Evolutionary conservation across 2,329 filamentous ascomycete species (phyloP), one percentile per base, ranked within the genome.

Genomic region (Rhinocladiella similis): DNA sequence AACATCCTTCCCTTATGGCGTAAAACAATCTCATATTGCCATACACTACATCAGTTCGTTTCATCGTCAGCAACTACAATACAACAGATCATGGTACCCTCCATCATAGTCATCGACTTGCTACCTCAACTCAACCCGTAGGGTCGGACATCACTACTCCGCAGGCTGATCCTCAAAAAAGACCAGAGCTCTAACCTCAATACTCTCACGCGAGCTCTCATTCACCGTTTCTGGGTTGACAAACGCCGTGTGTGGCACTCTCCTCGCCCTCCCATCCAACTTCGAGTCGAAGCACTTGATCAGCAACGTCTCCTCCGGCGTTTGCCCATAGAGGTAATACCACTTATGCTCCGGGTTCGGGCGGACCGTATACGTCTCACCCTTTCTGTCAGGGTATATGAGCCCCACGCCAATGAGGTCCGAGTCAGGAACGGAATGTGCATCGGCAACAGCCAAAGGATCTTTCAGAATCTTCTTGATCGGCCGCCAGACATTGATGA

Each of bases 261-360:
- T 67, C 9, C 80, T 73, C 5, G 81, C 59, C 22, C 78, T 68
- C 0, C 80, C 81, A 66, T 83, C 81, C 20, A 72, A 72, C 73
- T 83, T 81, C 22, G 74, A 81, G 67, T 86, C 84, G 65, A 80
- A 86, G 64, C 81, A 84, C 68, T 86, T 86, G 69, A 86, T 83
- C 42, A 86, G 64, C 2, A 82, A 73, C 3, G 82, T 78, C 70
- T 86, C 76, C 3, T 79, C 73, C 0, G 81, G 80, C 0, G 71
- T 74, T 65, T 84, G 77, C 1, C 73, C 74, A 47, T 73, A 74
- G 57, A 80, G 74, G 67, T 81, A 84, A 65, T 77, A 80, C 81
- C 81, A 84, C 64, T 70, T 72, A 38, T 82, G 79, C 1, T 61
- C 53, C 0, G 66, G 62, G 56, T 75, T 73, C 50, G 78, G 62